Base-by-base conservation (phyloP, 1,284 basidiomycete species). In the Stereum hirsutum region DNA sequence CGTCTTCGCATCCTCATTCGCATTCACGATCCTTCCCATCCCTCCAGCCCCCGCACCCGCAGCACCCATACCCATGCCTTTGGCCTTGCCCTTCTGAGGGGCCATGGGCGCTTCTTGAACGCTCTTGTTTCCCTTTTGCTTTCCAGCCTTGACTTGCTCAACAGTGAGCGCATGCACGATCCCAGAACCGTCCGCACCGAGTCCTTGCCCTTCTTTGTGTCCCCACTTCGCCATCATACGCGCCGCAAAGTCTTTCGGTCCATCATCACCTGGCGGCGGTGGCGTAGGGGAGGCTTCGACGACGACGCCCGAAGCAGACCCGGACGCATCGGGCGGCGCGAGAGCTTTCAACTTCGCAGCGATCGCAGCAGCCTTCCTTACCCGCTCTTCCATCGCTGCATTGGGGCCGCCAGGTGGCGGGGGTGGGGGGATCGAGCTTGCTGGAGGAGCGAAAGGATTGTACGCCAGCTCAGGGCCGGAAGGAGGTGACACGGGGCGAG, bases 151-250 rank as follows among this genome's bases (percentile, higher is more conserved):
- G 2, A 81, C 65, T 54, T 81, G 81, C 53, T 93, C 87, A 21
- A 93, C 82, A 0, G 78, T 74, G 26, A 97, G 74, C 2, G 93
- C 89, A 46, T 93, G 85, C 34, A 91, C 76, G 43, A 96, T 94
- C 5, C 93, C 93, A 10, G 75, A 74, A 2, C 82, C 87, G 48
- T 85, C 80, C 0, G 75, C 81, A 38, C 92, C 93, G 2, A 96
- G 73, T 10, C 90, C 93, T 62, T 92, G 82, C 1, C 93, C 93
- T 56, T 92, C 86, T 56, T 88, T 87, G 62, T 96, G 91, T 0
- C 93, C 93, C 87, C 88, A 95, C 64, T 91, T 94, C 5, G 87
- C 83, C 89, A 92, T 91, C 47, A 89, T 59, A 21, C 84, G 78
- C 11, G 80, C 78, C 15, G 86, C 88, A 54, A 91, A 90, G 6